A percentile compares a stretch with the other conserved stretches of the same genome.
These are phyloP conservation scores for Flaveria ramosissima DNA, from an alignment of 129 eudicot species.

Conservation along the genomic window DNA sequence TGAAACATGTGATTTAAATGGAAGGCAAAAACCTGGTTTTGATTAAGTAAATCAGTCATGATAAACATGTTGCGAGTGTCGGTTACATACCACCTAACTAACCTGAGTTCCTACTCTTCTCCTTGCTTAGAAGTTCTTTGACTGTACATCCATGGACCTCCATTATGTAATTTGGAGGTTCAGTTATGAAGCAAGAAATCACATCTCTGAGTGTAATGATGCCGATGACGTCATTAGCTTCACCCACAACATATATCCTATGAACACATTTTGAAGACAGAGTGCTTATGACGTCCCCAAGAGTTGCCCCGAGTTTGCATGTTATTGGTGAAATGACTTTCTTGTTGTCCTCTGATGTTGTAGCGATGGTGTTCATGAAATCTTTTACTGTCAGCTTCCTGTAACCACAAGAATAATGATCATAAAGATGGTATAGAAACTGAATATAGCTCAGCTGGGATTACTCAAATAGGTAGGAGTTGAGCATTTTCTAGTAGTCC, in stretches of 20 bases:
- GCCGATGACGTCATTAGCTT: slow-evolving; percentile 52
- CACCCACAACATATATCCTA: slow-evolving; percentile 64
- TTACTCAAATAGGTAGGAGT: not conserved
- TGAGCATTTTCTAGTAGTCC: too few species aligned
- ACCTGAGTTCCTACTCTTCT: slow-evolving; percentile 34
- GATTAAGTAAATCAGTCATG: slow-evolving; percentile 2
- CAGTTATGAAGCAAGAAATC: slow-evolving; percentile 82
- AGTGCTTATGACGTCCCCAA: slow-evolving; percentile 66
- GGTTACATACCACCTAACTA: slow-evolving; percentile 31
- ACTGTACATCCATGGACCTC: slow-evolving; percentile 62
- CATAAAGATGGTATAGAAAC: slow-evolving; percentile 4
- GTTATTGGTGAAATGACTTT: slow-evolving; percentile 62
- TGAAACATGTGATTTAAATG: slow-evolving; percentile 8
- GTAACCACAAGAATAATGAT: slow-evolving; percentile 24
- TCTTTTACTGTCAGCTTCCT: slow-evolving; percentile 72
- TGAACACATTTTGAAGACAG: slow-evolving; percentile 70
- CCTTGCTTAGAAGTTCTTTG: slow-evolving; percentile 49
- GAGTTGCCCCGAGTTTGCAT: slow-evolving; percentile 69
- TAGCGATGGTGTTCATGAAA: slow-evolving; percentile 62
- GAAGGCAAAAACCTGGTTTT: not conserved
- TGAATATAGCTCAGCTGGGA: not conserved
- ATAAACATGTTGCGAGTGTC: slow-evolving; percentile 17
- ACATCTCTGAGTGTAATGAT: slow-evolving; percentile 89
- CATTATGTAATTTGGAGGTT: slow-evolving; percentile 73
- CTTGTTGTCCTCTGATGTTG: slow-evolving; percentile 44